A percentile compares a stretch with the other conserved stretches of the same genome.
Evolutionary conservation across 768 basidiomycete genomes (phyloP).

Genomic region (Termitomyces sp.): DNA sequence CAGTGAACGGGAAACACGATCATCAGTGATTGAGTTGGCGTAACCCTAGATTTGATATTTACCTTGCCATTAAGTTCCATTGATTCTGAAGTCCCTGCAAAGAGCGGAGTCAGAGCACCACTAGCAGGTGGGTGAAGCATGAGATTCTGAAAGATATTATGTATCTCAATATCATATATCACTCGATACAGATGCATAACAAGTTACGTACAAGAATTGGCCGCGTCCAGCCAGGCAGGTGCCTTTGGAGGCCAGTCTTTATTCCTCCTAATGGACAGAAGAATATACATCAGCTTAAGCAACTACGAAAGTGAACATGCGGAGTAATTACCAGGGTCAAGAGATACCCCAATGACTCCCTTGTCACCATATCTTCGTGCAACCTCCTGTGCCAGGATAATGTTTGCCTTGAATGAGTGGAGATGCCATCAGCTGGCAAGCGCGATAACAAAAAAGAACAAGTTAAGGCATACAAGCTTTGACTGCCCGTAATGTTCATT

Average conservation of each 20-base stretch:
- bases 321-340: slow-evolving; percentile 41
- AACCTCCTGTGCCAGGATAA: slow-evolving; percentile 44
- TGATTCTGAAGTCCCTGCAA: slow-evolving; percentile 41
- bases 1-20: background rate
- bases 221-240: slow-evolving; percentile 3
- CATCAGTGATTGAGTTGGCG: slow-evolving; percentile 3
- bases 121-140: slow-evolving; percentile 28
- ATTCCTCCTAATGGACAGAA: slow-evolving; percentile 22
- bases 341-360: slow-evolving; percentile 43
- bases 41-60: slow-evolving; percentile 3
- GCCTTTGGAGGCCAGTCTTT: slow-evolving; percentile 20
- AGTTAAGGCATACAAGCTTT: slow-evolving; percentile 41
- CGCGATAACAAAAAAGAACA: background rate
- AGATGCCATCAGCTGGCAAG: background rate
- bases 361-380: slow-evolving; percentile 44
- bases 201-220: slow-evolving; percentile 18
- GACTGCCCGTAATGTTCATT: slow-evolving; percentile 31
- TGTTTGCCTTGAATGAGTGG: slow-evolving; percentile 34
- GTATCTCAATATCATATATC: background rate
- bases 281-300: slow-evolving; percentile 6
- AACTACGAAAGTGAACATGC: slow-evolving; percentile 13
- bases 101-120: slow-evolving; percentile 45
- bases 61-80: slow-evolving; percentile 42
- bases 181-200: background rate
- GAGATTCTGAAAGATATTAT: slow-evolving; percentile 17